These are phyloP conservation scores for Alternaria novae-zelandiae DNA, from an alignment of 2,329 filamentous ascomycete species.

Conservation along the genomic window DNA sequence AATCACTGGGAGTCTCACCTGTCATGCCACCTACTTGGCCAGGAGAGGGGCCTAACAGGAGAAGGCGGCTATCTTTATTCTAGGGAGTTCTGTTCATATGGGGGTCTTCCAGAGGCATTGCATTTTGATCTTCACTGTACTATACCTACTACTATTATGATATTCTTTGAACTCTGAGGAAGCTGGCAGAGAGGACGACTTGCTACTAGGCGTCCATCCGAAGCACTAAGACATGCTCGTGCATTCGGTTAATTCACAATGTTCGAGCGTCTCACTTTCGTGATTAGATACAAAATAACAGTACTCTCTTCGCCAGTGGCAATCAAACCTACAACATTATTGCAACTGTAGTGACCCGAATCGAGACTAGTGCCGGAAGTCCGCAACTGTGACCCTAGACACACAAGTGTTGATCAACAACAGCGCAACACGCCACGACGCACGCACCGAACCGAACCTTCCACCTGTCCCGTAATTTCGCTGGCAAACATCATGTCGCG, in stretches of 20 bases:
- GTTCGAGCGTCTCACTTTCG: background rate
- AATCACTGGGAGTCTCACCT: background rate
- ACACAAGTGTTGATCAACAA: constrained; percentile 23
- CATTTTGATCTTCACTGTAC: background rate
- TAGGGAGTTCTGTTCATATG: background rate
- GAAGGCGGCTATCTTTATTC: constrained; percentile 5
- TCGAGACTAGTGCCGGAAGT: constrained; percentile 21
- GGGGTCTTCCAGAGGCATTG: background rate
- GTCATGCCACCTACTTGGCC: background rate
- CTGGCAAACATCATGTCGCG: constrained; percentile 31
- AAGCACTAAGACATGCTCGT: background rate
- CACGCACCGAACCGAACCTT: background rate
- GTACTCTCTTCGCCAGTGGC: background rate
- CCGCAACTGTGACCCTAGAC: constrained; percentile 16
- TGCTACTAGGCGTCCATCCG: background rate
- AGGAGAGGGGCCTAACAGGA: background rate
- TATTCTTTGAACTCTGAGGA: background rate
- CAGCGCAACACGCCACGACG: constrained; percentile 15
- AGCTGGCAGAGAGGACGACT: background rate
- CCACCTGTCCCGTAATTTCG: background rate
- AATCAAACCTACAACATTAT: background rate
- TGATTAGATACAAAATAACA: background rate
- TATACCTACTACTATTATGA: background rate
- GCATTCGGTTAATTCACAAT: background rate
- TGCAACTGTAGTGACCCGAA: constrained; percentile 4